Percentiles rank a stretch among this genome's conserved stretches.
Conservation (phyloP, 164 flowering plant genomes). For the Chloranthus sessilifolius region DNA sequence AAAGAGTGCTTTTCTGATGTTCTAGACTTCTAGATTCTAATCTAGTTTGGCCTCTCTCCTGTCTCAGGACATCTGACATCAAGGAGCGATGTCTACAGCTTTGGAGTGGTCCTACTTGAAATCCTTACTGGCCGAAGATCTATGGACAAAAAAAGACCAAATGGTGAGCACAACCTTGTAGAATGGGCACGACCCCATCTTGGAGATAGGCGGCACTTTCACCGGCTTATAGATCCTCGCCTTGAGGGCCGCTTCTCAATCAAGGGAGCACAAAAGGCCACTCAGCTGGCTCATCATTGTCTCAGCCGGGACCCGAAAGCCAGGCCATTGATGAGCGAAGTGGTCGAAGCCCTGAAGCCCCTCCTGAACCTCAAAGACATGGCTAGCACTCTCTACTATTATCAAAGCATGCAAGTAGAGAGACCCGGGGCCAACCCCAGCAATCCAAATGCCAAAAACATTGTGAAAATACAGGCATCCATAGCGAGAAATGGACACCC, state of each 20-base stretch:
- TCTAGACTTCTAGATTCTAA: no score
- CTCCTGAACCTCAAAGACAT: conserved; percentile 45
- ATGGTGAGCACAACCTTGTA: conserved; percentile 51
- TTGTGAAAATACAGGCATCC: conserved; percentile 29
- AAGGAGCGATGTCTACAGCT: conserved; percentile 48
- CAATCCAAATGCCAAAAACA: conserved; percentile 30
- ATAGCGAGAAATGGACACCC: conserved; percentile 40
- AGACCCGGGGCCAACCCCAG: conserved; percentile 39
- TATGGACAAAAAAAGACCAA: conserved; percentile 53
- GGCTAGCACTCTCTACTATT: conserved; percentile 65
- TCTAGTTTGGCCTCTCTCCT: conserved; percentile 1
- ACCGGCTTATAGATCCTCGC: conserved; percentile 41
- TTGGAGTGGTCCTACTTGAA: conserved; percentile 51
- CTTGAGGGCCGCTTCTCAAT: conserved; percentile 52
- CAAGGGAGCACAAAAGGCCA: conserved; percentile 49
- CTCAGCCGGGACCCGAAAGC: conserved; percentile 52
- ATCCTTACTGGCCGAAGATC: conserved; percentile 52
- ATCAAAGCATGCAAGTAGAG: conserved; percentile 55
- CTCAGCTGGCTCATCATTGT: conserved; percentile 44
- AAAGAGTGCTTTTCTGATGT: no score
- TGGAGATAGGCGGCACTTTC: conserved; percentile 37
- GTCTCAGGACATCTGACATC: conserved; percentile 45
- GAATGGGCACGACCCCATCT: conserved; percentile 55
- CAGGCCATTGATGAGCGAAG: conserved; percentile 49
- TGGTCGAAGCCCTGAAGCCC: conserved; percentile 41